Percentiles rank a stretch among this genome's conserved stretches.
These are phyloP conservation scores for Agapanthus africanus DNA, from an alignment of 106 monocot genomes.

Conservation along the genomic window DNA sequence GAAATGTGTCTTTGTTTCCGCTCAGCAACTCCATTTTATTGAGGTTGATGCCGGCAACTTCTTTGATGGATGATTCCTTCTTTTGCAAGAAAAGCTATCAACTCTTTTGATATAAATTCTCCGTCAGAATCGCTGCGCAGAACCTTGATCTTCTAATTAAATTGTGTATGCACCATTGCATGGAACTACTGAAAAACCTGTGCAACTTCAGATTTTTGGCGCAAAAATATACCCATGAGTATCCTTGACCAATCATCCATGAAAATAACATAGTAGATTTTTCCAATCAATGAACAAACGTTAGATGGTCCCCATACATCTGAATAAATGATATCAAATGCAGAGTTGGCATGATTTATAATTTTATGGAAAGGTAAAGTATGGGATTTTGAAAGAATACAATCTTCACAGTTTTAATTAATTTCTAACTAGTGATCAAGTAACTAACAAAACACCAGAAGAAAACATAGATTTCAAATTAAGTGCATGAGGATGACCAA, in stretches of 20 bases:
- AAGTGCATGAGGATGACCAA: too few relatives aligned
- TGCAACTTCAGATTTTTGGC: background rate
- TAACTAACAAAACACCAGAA: too few relatives aligned
- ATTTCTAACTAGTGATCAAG: background rate
- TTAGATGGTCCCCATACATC: slow-evolving; percentile 1
- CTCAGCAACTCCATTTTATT: slow-evolving; percentile 7
- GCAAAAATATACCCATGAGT: slow-evolving; percentile 5
- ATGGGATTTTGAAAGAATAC: background rate
- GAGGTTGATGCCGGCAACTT: background rate
- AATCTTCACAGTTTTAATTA: background rate
- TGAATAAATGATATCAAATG: background rate
- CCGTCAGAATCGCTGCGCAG: background rate
- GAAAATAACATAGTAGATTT: slow-evolving; percentile 9
- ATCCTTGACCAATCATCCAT: slow-evolving; percentile 15
- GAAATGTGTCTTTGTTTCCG: slow-evolving; percentile 14
- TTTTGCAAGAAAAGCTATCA: background rate
- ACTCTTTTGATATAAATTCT: background rate
- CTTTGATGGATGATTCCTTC: background rate
- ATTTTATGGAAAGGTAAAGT: background rate
- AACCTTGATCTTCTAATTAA: background rate
- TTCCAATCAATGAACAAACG: background rate
- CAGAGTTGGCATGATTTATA: background rate
- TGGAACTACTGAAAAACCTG: background rate
- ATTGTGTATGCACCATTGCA: slow-evolving; percentile 5
- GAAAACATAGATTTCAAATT: too few relatives aligned